phyloP scores from a whole-genome alignment of 768 basidiomycete species.

The Termitomyces sp. region DNA sequence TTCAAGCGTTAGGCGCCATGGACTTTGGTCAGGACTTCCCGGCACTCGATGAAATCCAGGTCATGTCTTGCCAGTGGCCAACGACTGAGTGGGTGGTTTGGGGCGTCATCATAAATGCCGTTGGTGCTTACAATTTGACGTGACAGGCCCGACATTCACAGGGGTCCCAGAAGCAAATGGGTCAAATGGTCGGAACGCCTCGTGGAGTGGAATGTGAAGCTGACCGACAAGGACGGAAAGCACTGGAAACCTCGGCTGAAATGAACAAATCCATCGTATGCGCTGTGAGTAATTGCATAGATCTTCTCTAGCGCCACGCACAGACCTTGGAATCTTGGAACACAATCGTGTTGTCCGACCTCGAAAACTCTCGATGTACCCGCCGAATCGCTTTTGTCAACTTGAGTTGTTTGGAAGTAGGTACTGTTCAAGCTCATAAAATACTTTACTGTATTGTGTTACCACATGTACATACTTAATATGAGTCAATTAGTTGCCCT shows the following conservation, averaged over 20 bases:
- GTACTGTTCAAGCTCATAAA: neutral
- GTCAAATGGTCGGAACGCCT: constrained; percentile 5
- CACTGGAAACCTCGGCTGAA: constrained; percentile 5
- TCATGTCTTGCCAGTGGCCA: neutral
- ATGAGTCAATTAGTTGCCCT: too few species aligned
- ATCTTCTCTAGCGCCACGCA: neutral
- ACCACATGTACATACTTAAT: neutral
- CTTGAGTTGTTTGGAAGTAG: neutral
- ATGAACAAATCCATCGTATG: neutral
- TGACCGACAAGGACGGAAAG: constrained; percentile 1
- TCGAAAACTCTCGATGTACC: neutral
- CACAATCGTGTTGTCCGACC: neutral
- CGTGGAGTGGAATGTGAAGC: constrained; percentile 1
- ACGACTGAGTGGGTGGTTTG: constrained; percentile 1
- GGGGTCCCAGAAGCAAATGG: constrained; percentile 3
- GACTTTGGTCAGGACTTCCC: neutral
- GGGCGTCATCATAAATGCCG: too few species aligned
- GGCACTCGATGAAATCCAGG: neutral
- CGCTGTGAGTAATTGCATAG: neutral
- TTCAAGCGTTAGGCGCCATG: neutral
- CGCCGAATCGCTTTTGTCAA: neutral
- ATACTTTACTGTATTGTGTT: too few species aligned
- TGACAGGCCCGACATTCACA: neutral
- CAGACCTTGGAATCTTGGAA: neutral
- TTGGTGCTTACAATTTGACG: neutral